Evolutionary conservation across 805 yeast genomes (phyloP), one percentile per base, ranked within the genome.

Genomic region (Lachancea fermentati): DNA sequence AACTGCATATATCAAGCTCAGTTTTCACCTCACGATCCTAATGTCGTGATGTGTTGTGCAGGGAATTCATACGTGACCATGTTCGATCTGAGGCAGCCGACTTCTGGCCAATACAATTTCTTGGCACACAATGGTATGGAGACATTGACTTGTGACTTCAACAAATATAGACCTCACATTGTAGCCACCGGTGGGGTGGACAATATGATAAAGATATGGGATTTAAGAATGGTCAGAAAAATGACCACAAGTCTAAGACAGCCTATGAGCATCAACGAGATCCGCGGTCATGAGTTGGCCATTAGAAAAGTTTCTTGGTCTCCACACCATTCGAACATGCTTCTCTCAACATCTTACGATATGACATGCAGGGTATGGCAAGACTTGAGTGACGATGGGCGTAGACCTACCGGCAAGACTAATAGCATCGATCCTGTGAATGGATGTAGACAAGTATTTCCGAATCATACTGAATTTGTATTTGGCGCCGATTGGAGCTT

Each of bases 161-260:
- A 91, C 64, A 89, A 89, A 59, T 91, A 93, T 61, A 72, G 86
- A 53, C 73, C 87, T 1, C 73, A 81, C 2, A 75, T 87, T 0
- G 66, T 91, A 4, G 95, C 96, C 3, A 78, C 95, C 0, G 93
- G 86, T 2, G 95, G 96, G n/a, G 94, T 91, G 6, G 97, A 91
- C 58, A 85, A 85, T 55, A 66, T 80, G 16, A 75, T 89, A 33
- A 76, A 86, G 47, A 68, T 88, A 3, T 91, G 97, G 96, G 98
- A 91, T 58, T 60, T 85, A 34, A 71, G 97, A 45, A 82, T 80
- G 81, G 70, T 81, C 4, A 48, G 68, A 54, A 44, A 62, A 54
- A 53, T 68, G 55, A 48, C 68, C 60, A 18, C 39, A 3, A 26
- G 38, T 22, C 19, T 29, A 4, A 37, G 58, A 71, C 34, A 82